Conservation (phyloP, 805 yeast species). For the Candida ovalis region DNA sequence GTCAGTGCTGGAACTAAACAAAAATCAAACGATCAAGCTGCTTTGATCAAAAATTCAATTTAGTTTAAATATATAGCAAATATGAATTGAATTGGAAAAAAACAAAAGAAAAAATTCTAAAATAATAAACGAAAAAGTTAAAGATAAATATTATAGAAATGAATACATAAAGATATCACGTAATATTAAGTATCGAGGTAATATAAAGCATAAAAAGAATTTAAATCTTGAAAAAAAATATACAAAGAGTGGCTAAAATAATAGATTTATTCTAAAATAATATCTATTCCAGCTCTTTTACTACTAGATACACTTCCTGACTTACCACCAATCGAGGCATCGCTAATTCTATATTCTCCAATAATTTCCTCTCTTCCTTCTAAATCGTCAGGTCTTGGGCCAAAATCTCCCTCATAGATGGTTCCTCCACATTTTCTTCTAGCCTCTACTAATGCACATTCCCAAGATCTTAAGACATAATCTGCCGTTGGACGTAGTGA, state of each 20-base stretch:
- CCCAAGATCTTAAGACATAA: slow-evolving; percentile 64
- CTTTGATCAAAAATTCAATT: no score
- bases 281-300: slow-evolving; percentile 17
- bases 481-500: slow-evolving; percentile 74
- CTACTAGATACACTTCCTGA: slow-evolving; percentile 3
- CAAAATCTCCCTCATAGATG: slow-evolving; percentile 93
- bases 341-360: neutral
- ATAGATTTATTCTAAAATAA: slow-evolving; percentile 17
- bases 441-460: slow-evolving; percentile 72
- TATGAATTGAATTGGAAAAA: neutral
- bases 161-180: neutral
- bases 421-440: slow-evolving; percentile 90
- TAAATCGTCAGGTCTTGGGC: slow-evolving; percentile 59
- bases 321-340: slow-evolving; percentile 1
- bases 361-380: slow-evolving; percentile 6
- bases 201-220: no score
- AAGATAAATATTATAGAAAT: neutral
- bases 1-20: no score
- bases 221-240: no score
- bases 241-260: neutral
- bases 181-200: no score
- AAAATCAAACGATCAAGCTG: no score
- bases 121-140: neutral
- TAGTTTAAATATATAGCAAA: no score
- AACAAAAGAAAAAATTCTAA: no score